Percentiles rank a stretch among this genome's conserved stretches.
Conservation (phyloP, 495 filamentous ascomycete genomes). For the Extremus antarcticus region DNA sequence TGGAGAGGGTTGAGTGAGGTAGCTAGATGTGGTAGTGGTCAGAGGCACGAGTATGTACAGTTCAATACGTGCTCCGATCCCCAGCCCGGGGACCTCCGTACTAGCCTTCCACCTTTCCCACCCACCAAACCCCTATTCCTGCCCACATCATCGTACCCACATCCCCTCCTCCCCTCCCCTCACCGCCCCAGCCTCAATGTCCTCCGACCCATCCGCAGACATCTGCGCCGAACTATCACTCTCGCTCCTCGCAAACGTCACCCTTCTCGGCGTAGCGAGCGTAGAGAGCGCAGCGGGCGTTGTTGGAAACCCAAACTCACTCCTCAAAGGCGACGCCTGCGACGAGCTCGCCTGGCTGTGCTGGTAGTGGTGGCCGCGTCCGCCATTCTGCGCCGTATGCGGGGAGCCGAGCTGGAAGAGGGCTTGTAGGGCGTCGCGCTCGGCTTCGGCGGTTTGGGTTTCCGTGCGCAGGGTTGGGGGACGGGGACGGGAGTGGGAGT, state of each 20-base stretch:
- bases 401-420: conserved; percentile 19
- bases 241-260: conserved; percentile 11
- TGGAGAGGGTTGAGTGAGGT: too few relatives aligned
- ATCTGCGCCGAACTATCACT: background rate
- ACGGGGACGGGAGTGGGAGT: background rate
- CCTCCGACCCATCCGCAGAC: too few relatives aligned
- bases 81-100: too few relatives aligned
- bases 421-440: conserved; percentile 18
- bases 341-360: conserved; percentile 10
- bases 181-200: too few relatives aligned
- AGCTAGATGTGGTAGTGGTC: too few relatives aligned
- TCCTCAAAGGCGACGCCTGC: conserved; percentile 6
- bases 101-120: too few relatives aligned
- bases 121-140: background rate
- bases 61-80: too few relatives aligned
- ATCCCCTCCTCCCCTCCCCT: background rate
- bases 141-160: too few relatives aligned
- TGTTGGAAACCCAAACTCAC: background rate
- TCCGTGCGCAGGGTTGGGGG: conserved; percentile 17
- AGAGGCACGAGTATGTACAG: background rate
- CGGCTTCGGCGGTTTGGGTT: conserved; percentile 13
- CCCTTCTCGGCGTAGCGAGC: conserved; percentile 5
- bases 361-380: background rate
- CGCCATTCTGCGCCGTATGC: conserved; percentile 2
- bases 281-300: too few relatives aligned